Base-by-base conservation (phyloP, 768 basidiomycete species). In the Russula earlei region DNA sequence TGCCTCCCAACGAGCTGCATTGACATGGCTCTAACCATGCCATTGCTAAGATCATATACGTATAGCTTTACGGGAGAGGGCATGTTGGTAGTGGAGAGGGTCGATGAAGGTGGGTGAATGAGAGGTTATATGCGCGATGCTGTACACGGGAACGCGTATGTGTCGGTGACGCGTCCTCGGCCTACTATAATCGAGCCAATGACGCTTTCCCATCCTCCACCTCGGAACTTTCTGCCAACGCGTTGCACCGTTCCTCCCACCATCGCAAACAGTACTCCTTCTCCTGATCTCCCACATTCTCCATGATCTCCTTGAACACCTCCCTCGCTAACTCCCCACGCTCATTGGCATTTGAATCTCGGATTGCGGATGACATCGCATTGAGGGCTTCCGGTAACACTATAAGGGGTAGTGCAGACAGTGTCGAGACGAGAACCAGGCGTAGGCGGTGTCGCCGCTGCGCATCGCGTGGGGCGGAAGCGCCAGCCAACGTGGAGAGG, bases 21-120 rank as follows among this genome's bases (percentile, higher is more conserved):
- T 6, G 91, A 94, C 34, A 96, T 71, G 58, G 82, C 79, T 52
- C 77, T 76, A 6, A 91, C 94, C 64, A 95, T 75, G 40, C 93
- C 93, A 65, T 85, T 83, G 69, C 84, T 92, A 51, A 95, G 82
- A 65, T 96, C 93, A 69, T 96, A 96, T 1, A 95, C 82, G 66
- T 93, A 92, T 24, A 96, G 77, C 62, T 89, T 74, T 17, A 96
- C 91, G 25, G 71, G 70, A 25, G 17, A 37, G 34, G 58, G 5
- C 58, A 62, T 60, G 19, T 10, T 31, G 10, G 33, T 36, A 33
- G 24, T 20, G 51, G 37, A 40, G 45, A 17, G 15, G n/a, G 42
- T 7, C 9, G 20, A 10, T n/a, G 27, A n/a, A n/a, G n/a, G n/a
- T n/a, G 33, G 33, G 27, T 31, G 22, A 25, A 4, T 10, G 19